Evolutionary conservation across 1,139 yeast genomes (phyloP).

Genomic region (Yamadazyma oceani): DNA sequence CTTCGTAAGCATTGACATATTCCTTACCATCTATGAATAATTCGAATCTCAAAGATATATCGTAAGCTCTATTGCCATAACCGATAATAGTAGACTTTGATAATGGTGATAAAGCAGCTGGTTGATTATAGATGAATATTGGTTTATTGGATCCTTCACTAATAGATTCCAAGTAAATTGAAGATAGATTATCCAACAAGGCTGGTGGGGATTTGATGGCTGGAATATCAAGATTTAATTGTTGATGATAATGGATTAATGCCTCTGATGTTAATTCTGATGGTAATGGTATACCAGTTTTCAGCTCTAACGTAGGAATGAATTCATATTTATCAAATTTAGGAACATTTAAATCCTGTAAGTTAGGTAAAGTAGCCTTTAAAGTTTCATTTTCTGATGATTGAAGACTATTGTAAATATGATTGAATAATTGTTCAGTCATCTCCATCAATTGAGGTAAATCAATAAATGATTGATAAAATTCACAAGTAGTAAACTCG

Average conservation of each 20-base stretch:
- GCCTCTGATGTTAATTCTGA: constrained; percentile 32
- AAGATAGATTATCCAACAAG: constrained; percentile 66
- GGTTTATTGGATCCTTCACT: constrained; percentile 43
- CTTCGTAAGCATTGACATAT: constrained; percentile 92
- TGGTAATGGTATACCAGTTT: constrained; percentile 45
- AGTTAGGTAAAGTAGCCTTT: constrained; percentile 16
- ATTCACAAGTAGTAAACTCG: constrained; percentile 96
- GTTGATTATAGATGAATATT: constrained; percentile 78
- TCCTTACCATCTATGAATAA: constrained; percentile 79
- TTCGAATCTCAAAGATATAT: constrained; percentile 74
- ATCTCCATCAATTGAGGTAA: constrained; percentile 75
- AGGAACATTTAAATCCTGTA: constrained; percentile 18
- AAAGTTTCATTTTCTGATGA: constrained; percentile 12
- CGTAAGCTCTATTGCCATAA: constrained; percentile 31
- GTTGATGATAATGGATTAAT: constrained; percentile 37
- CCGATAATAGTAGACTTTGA: constrained; percentile 58
- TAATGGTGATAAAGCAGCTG: constrained; percentile 81
- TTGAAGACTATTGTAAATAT: constrained; percentile 28
- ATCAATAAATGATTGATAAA: constrained; percentile 93
- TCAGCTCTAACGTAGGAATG: constrained; percentile 52
- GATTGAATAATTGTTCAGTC: constrained; percentile 58
- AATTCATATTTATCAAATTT: constrained; percentile 51
- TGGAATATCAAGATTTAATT: constrained; percentile 38
- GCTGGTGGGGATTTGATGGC: constrained; percentile 48
- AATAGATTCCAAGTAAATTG: constrained; percentile 63